A percentile compares a stretch with the other conserved stretches of the same genome.
These are phyloP conservation scores for Ceratobasidium sp. DNA, from an alignment of 1,284 basidiomycete genomes.

Conservation along the genomic window DNA sequence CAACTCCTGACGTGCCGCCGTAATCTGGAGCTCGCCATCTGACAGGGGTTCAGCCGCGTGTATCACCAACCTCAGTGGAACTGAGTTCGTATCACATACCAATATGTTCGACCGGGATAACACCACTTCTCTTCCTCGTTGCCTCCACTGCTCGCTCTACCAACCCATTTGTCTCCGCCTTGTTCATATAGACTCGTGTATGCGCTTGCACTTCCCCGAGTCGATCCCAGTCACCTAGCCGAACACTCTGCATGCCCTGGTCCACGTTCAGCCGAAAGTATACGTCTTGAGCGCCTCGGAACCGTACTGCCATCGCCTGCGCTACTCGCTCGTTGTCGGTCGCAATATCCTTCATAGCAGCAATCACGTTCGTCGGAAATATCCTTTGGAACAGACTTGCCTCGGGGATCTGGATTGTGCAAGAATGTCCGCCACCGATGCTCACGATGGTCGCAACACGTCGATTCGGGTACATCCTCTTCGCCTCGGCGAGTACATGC, in stretches of 20 bases:
- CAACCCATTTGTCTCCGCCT: background rate
- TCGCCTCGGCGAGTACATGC: slow-evolving; percentile 34
- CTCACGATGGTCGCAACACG: slow-evolving; percentile 19
- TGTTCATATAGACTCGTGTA: slow-evolving; percentile 21
- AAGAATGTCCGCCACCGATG: slow-evolving; percentile 16
- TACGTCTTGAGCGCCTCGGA: background rate
- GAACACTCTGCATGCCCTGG: slow-evolving; percentile 22
- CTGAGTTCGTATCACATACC: background rate
- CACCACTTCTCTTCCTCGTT: background rate
- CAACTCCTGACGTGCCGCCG: background rate
- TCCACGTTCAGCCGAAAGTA: slow-evolving; percentile 39
- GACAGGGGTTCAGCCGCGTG: too few relatives aligned
- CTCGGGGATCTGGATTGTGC: slow-evolving; percentile 5
- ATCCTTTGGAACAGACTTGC: background rate
- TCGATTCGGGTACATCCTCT: background rate
- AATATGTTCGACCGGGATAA: slow-evolving; percentile 10
- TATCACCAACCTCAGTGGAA: background rate
- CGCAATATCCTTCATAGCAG: background rate
- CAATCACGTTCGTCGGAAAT: background rate
- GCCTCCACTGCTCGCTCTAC: background rate
- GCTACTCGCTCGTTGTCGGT: slow-evolving; percentile 32
- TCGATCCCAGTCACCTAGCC: slow-evolving; percentile 1
- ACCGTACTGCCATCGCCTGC: slow-evolving; percentile 8
- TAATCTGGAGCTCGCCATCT: slow-evolving; percentile 3
- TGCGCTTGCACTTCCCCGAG: slow-evolving; percentile 8